Evolutionary conservation across 257 asterid genomes (phyloP).

Genomic region (Handroanthus guayacan): DNA sequence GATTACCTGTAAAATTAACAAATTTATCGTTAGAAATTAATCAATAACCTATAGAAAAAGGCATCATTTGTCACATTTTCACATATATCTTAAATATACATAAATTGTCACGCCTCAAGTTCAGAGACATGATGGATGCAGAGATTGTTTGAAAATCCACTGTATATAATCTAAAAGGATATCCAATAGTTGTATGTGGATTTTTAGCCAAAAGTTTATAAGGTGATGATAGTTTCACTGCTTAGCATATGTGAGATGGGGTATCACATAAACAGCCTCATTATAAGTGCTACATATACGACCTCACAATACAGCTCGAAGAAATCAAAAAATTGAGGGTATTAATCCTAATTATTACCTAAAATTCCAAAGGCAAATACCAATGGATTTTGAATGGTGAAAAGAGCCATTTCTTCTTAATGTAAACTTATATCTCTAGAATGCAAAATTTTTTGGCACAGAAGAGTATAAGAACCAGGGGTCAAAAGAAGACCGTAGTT

Average conservation of each 20-base stretch:
- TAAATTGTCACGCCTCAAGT: too few species aligned
- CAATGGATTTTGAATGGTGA: constrained; percentile 32
- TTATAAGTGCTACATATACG: too few species aligned
- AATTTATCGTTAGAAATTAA: background rate
- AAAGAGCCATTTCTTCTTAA: background rate
- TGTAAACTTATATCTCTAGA: background rate
- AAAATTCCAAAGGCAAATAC: constrained; percentile 43
- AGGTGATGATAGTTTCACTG: too few species aligned
- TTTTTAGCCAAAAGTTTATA: too few species aligned
- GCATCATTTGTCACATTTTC: background rate
- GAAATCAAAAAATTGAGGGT: background rate
- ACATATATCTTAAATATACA: too few species aligned
- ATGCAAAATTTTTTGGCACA: background rate
- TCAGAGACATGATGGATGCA: too few species aligned
- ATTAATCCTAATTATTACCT: constrained; percentile 31
- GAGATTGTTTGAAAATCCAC: too few species aligned
- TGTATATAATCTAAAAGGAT: too few species aligned
- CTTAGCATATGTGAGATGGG: too few species aligned
- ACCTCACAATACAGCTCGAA: too few species aligned
- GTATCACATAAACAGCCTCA: too few species aligned
- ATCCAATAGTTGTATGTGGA: too few species aligned
- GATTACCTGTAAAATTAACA: constrained; percentile 47
- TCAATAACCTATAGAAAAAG: background rate
- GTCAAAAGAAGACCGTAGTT: constrained; percentile 7
- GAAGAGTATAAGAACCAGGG: background rate